A percentile compares a stretch with the other conserved stretches of the same genome.
phyloP scores from a whole-genome alignment of 2,329 filamentous ascomycete genomes.

The Bipolaris bicolor region DNA sequence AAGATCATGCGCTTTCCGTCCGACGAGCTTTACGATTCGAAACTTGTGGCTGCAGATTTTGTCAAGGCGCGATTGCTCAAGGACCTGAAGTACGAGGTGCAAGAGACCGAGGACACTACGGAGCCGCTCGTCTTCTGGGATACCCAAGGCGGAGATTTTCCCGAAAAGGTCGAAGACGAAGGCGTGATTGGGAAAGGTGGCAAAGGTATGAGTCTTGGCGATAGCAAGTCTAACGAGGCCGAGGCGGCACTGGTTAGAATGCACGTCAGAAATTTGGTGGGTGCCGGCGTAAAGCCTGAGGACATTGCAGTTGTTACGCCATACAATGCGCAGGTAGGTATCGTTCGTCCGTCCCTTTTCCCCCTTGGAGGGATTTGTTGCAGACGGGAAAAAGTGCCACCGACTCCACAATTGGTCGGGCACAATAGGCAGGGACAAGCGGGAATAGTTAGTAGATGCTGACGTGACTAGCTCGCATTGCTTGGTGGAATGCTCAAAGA shows the following conservation, averaged over 20 bases:
- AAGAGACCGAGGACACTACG: conserved; percentile 81
- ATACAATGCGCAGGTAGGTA: conserved; percentile 83
- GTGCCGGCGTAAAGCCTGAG: conserved; percentile 76
- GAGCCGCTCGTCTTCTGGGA: conserved; percentile 94
- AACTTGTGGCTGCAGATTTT: conserved; percentile 78
- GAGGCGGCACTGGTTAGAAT: conserved; percentile 80
- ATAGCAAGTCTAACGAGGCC: conserved; percentile 91
- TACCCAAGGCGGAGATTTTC: conserved; percentile 92
- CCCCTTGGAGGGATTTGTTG: background rate
- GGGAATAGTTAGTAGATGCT: background rate
- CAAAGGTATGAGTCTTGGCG: conserved; percentile 62
- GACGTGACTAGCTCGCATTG: conserved; percentile 67
- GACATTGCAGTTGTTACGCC: conserved; percentile 95
- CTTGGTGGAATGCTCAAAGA: conserved; percentile 80
- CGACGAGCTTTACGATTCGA: conserved; percentile 81
- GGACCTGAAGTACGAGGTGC: conserved; percentile 77
- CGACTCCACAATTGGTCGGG: conserved; percentile 9
- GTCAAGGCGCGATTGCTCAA: conserved; percentile 78
- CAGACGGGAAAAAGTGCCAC: background rate
- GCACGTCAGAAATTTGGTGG: conserved; percentile 78
- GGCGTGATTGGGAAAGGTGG: conserved; percentile 58
- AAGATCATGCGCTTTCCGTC: conserved; percentile 95
- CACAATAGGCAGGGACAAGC: background rate
- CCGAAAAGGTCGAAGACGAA: conserved; percentile 79
- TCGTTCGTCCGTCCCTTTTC: background rate